Evolutionary conservation across 768 basidiomycete genomes (phyloP), one percentile per base, ranked within the genome.

Genomic region (Suillus spraguei): DNA sequence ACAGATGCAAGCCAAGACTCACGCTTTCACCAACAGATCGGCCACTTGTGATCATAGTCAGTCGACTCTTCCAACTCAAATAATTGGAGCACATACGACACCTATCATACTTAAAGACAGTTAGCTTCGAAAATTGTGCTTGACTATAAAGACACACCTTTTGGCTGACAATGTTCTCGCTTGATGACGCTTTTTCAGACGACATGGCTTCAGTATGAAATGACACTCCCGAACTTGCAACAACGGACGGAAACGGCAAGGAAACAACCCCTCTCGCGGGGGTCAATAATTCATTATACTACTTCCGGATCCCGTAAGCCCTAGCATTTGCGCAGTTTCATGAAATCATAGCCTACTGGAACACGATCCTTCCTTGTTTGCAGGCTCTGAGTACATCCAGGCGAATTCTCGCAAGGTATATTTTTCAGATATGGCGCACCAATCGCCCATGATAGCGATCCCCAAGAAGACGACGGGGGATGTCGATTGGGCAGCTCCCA

Each of bases 381-480:
- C 38, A 2, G 42, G 10, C 42, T 41, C 41, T 56, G 36, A 28
- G 16, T 28, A 56, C 24, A 17, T n/a, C 55, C 24, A 28, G n/a
- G 22, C 22, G 14, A 28, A 39, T 16, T 24, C 13, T 28, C 28
- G 28, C 5, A 39, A 39, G 38, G 17, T 28, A 28, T 22, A 62
- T 5, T 16, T 10, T 28, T 49, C 38, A 60, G 72, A 64, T 33
- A 91, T 91, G 89, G 85, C 89, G 54, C 82, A 87, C 74, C 90
- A 94, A 77, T 89, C 91, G 53, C 95, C 95, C 14, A 90, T 94
- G 85, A 90, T 97, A 66, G 85, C 94, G 14, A 93, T 98, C 44
- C 96, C 97, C 0, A 90, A 84, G 81, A 99, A 99, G 83, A 81
- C 85, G n/a, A 97, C 97, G 0, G 90, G 94, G 17, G 97, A 99